Conservation (phyloP, 106 monocot species). For the Allium fistulosum region DNA sequence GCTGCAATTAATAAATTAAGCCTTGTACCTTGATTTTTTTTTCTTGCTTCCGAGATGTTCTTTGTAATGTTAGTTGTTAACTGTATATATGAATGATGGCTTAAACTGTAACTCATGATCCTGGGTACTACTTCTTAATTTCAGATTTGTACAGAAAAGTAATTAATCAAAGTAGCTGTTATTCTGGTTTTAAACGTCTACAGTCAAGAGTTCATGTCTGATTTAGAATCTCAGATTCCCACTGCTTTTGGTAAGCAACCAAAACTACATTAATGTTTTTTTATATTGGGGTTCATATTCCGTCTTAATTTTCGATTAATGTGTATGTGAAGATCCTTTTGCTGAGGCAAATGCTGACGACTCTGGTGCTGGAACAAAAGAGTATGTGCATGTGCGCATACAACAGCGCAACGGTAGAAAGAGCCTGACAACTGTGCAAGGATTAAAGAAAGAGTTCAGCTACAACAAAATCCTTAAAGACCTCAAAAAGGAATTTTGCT, state of each 20-base stretch:
- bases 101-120: too few species aligned
- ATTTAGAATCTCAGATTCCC: conserved; percentile 19
- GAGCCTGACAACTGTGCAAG: conserved; percentile 87
- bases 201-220: conserved; percentile 27
- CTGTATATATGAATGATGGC: too few species aligned
- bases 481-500: conserved; percentile 90
- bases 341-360: conserved; percentile 26
- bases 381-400: conserved; percentile 88
- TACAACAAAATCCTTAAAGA: conserved; percentile 87
- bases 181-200: not conserved
- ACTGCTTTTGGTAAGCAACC: conserved; percentile 15
- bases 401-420: conserved; percentile 88
- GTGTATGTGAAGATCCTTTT: conserved; percentile 10
- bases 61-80: too few species aligned
- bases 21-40: too few species aligned
- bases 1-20: too few species aligned
- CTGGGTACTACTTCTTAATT: too few species aligned
- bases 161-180: not conserved
- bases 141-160: too few species aligned
- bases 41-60: too few species aligned
- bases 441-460: conserved; percentile 81
- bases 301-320: not conserved
- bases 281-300: not conserved
- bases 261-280: not conserved
- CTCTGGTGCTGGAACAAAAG: conserved; percentile 61